phyloP scores from a whole-genome alignment of 495 filamentous ascomycete genomes.

The Sporormia fimetaria region DNA sequence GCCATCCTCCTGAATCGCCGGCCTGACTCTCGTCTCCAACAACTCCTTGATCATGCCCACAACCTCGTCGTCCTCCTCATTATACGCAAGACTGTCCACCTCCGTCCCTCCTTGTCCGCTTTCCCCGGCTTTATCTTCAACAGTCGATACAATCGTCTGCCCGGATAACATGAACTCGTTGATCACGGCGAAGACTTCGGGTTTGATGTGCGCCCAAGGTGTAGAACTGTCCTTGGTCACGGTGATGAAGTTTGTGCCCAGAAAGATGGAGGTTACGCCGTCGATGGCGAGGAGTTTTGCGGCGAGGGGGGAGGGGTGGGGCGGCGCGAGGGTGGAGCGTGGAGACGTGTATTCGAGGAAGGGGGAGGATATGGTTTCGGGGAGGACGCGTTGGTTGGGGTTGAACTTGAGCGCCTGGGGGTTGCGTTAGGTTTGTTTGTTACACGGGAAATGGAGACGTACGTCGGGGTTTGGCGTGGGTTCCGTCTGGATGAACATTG shows the following conservation, averaged over 20 bases:
- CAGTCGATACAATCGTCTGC: slow-evolving; percentile 64
- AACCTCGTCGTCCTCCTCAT: slow-evolving; percentile 84
- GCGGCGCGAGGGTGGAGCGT: slow-evolving; percentile 74
- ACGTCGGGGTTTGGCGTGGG: slow-evolving; percentile 83
- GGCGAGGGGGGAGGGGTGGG: slow-evolving; percentile 86
- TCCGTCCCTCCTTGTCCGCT: slow-evolving; percentile 46
- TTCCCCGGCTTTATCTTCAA: slow-evolving; percentile 47
- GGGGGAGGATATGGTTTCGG: slow-evolving; percentile 54
- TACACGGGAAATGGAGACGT: slow-evolving; percentile 24
- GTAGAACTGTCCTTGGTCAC: slow-evolving; percentile 80
- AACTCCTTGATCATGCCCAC: slow-evolving; percentile 97
- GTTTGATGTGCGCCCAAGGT: slow-evolving; percentile 89
- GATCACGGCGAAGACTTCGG: slow-evolving; percentile 89
- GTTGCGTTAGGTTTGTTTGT: not conserved
- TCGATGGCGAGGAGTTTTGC: slow-evolving; percentile 82
- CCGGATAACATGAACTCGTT: slow-evolving; percentile 79
- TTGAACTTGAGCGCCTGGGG: slow-evolving; percentile 76
- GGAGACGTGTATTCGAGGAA: slow-evolving; percentile 88
- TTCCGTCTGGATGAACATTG: slow-evolving; percentile 96
- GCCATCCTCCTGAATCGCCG: slow-evolving; percentile 93
- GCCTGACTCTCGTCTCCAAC: slow-evolving; percentile 88
- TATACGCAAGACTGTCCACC: slow-evolving; percentile 59
- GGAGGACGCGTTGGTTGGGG: slow-evolving; percentile 72
- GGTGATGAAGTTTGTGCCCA: slow-evolving; percentile 90
- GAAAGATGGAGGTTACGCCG: slow-evolving; percentile 87